Base-by-base conservation (phyloP, 2,329 filamentous ascomycete species). In the Hypoxylon sp. region DNA sequence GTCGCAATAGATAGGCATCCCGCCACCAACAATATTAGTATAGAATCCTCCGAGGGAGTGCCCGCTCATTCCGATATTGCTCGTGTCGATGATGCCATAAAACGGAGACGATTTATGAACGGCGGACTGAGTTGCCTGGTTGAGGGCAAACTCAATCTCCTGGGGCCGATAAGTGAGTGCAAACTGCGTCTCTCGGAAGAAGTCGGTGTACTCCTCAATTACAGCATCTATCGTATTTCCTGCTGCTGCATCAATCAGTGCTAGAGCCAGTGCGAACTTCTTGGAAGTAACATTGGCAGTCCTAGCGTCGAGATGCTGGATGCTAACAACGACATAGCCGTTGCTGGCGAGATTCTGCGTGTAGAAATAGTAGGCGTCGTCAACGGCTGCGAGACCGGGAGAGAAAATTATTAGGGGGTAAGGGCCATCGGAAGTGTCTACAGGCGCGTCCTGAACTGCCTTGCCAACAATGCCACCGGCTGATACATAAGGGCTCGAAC, bases 361-460 rank as follows among this genome's bases (percentile, higher is more conserved):
- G 21, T 66, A 68, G 46, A 68, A 68, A 39, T 68, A 68, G 23
- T 68, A 68, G 14, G 50, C 65, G 41, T 68, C 65, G 11, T 68
- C 25, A 19, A 68, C 65, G 21, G 65, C 65, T 25, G 34, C 65
- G 45, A 68, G 62, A 3, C 65, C 65, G 5, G 65, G 16, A 16
- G 65, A 68, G 54, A 68, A 68, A 23, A 68, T 5, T 14, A 68
- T 61, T 16, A 68, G 52, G 19, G 65, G 65, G 25, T 63, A 68
- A 27, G 65, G 65, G n/a, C 65, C 62, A 11, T 46, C 45, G 30
- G 64, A 56, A 2, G 64, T 45, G 55, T 67, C 55, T 21, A 67
- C 43, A 8, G 64, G 55, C 14, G 34, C 34, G 34, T 39, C 34
- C 34, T 39, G 16, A 6, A 39, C n/a, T 16, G 34, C 34, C n/a